Evolutionary conservation across 768 basidiomycete species (phyloP), one percentile per base, ranked within the genome.

Genomic region (Crassisporium funariophilum): DNA sequence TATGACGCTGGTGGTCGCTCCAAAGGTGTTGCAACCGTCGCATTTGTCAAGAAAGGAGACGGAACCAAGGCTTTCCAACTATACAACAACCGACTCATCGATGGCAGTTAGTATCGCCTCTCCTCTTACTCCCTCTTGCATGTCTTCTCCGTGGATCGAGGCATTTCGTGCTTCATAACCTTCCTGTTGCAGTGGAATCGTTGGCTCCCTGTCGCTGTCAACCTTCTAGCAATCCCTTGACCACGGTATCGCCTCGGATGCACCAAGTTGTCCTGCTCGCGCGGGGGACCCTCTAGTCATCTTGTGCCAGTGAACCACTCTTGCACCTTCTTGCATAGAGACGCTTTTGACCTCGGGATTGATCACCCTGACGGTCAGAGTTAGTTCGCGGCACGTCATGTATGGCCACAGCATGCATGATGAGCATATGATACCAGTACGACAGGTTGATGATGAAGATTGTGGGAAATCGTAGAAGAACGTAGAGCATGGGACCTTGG

Each of bases 51-150:
- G 60, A 87, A 85, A 61, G 95, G 93, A 48, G 92, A 95, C 61
- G 97, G 87, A 48, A 83, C 83, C 65, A 91, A 87, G 78, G 97
- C 97, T 2, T 94, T 85, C 69, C 79, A 88, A 59, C 83, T 91
- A 55, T 99, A 98, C 78, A 92, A 99, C 81, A 91, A 91, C 75
- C 88, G 97, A 67, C 88, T 98, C 74, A 95, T 99, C 83, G 97
- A 99, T 87, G 93, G 94, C 77, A 97, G 97, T 99, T 89, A 93
- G 97, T 98, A 89, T 79, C 83, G 75, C 73, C 77, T 76, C 72
- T 71, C 68, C 66, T 69, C 65, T 64, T 65, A 62, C 66, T 65
- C 68, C 66, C 58, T 71, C 62, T 68, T 65, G 61, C 67, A 68
- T 35, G 24, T 50, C 44, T 49, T 53, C 49, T 55, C 47, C 50